Evolutionary conservation across 495 filamentous ascomycete genomes (phyloP), one percentile per base, ranked within the genome.

Genomic region (Paragyromitra xinjiangensis): DNA sequence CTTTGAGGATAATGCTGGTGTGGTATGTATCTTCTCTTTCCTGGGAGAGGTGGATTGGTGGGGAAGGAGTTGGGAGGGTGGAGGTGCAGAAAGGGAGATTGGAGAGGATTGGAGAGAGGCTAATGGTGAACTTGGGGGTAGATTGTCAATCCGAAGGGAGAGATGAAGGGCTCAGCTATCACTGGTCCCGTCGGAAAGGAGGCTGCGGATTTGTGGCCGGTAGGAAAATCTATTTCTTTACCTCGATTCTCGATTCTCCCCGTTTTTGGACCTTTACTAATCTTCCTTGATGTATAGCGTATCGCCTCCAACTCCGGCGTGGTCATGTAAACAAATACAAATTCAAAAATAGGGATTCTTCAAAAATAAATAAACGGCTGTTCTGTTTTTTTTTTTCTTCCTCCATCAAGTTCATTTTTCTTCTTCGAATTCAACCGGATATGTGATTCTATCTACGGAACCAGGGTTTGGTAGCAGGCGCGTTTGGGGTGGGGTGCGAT

Each of bases 121-220:
- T 73, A 77, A 75, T 19, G n/a, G n/a, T 26, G 64, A 40, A 68
- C 34, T 16, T 71, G 63, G 19, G 55, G 16, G 56, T 84, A 97
- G 94, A 99, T 98, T 84, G 96, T 99, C 89, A 99, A 99, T 89
- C 93, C 94, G 86, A 99, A 99, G 91, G 95, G 95, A 87, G 95
- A 99, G 89, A 99, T 99, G 95, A 99, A 99, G 91, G 95, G 95
- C 84, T 97, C 93, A 76, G 95, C 95, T 85, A 98, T 99, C 84
- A 99, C 95, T 80, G 95, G 95, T 71, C 96, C 96, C 69, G 96
- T 99, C 84, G 95, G 96, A 85, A 99, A 99, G 91, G 95, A 99
- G 87, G 96, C 95, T 85, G 95, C 95, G 86, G 95, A 99, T 88
- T 90, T 98, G 84, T 99, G 95, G 95, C 95, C 95, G 85, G 92